Conservation (phyloP, 2,329 filamentous ascomycete genomes). For the Septoria linicola region DNA sequence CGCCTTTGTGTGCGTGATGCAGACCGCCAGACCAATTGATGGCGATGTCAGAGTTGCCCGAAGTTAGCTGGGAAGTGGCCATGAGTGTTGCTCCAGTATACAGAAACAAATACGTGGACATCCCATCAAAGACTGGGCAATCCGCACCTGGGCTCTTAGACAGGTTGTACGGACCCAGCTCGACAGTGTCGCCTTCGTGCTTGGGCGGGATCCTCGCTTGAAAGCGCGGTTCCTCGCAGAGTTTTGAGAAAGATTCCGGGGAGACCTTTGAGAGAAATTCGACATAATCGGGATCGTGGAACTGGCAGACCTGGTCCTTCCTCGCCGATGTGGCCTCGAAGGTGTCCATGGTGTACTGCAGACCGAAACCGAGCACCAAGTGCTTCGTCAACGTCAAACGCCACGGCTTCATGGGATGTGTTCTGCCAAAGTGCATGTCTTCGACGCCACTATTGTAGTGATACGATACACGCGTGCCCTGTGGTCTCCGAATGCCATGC, state of each 20-base stretch:
- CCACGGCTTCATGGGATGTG: conserved; percentile 99
- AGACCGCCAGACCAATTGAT: conserved; percentile 97
- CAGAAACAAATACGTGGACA: conserved; percentile 92
- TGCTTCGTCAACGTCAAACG: conserved; percentile 92
- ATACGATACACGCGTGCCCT: conserved; percentile 88
- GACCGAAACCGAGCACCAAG: conserved; percentile 88
- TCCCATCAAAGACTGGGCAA: conserved; percentile 92
- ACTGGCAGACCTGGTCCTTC: conserved; percentile 80
- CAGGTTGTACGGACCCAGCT: conserved; percentile 70
- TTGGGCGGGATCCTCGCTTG: conserved; percentile 45
- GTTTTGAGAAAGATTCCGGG: conserved; percentile 47
- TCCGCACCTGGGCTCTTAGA: conserved; percentile 65
- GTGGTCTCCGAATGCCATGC: conserved; percentile 73
- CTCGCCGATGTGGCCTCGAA: conserved; percentile 82
- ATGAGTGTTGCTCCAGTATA: conserved; percentile 89
- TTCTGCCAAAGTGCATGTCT: conserved; percentile 93
- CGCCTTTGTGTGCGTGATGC: conserved; percentile 91
- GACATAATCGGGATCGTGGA: conserved; percentile 86
- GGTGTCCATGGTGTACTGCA: conserved; percentile 95
- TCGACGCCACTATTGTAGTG: conserved; percentile 95
- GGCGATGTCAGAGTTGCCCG: conserved; percentile 86
- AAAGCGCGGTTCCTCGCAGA: conserved; percentile 49
- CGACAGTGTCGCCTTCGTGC: conserved; percentile 45
- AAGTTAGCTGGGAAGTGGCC: conserved; percentile 83
- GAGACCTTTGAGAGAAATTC: conserved; percentile 66